Evolutionary conservation across 2,329 filamentous ascomycete genomes (phyloP).

Genomic region (Dothiorella sarmentorum): DNA sequence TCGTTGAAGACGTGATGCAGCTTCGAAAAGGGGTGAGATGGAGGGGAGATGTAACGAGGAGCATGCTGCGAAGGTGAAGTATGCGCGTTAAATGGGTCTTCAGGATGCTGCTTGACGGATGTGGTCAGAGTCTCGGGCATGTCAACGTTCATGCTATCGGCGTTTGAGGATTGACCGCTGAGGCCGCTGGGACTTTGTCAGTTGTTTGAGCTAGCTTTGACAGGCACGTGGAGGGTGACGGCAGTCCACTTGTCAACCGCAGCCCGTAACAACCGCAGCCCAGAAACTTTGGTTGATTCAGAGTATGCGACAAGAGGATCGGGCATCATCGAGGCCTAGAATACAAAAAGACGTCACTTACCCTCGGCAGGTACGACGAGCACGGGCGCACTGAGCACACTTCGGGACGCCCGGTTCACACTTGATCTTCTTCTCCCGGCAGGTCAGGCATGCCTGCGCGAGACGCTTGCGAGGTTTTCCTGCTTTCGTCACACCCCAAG

Average conservation of each 20-base stretch:
- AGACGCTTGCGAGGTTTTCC: conserved; percentile 88
- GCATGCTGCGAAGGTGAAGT: conserved; percentile 1
- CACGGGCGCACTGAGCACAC: conserved; percentile 90
- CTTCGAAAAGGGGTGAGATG: not conserved
- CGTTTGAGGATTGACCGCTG: conserved; percentile 5
- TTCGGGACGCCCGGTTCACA: conserved; percentile 85
- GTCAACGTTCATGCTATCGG: conserved; percentile 6
- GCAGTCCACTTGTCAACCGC: not conserved
- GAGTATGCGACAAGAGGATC: not conserved
- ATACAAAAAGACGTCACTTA: conserved; percentile 27
- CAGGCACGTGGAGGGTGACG: not conserved
- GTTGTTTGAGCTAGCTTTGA: conserved; percentile 3
- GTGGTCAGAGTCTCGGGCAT: not conserved
- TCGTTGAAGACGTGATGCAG: not conserved
- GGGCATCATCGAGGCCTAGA: not conserved
- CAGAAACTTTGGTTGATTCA: not conserved
- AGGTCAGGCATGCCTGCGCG: conserved; percentile 89
- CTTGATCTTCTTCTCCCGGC: conserved; percentile 96
- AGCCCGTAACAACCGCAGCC: not conserved
- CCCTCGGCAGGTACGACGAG: conserved; percentile 77
- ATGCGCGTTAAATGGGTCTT: not conserved
- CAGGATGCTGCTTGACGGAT: not conserved
- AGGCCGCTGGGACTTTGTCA: conserved; percentile 12
- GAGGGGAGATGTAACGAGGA: not conserved
- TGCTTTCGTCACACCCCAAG: conserved; percentile 91